phyloP scores from a whole-genome alignment of 2,329 filamentous ascomycete species.

The Fusarium sp. region DNA sequence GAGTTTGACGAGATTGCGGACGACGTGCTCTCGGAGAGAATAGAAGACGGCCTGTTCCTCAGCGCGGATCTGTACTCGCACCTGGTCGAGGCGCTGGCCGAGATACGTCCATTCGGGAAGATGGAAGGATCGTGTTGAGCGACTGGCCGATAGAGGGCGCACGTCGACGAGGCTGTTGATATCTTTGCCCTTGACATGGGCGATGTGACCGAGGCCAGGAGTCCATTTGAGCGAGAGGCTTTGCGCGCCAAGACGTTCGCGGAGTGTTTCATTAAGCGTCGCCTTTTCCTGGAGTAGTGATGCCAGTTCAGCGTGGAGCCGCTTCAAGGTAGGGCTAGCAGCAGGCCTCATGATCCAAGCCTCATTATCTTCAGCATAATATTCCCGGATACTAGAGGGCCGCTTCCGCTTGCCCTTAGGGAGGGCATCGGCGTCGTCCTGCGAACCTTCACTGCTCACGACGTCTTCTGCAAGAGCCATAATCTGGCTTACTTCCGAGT shows the following conservation, averaged over 20 bases:
- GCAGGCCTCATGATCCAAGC: slow-evolving; percentile 76
- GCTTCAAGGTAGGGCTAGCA: slow-evolving; percentile 77
- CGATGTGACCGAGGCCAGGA: slow-evolving; percentile 89
- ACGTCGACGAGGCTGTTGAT: slow-evolving; percentile 57
- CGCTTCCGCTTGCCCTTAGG: slow-evolving; percentile 69
- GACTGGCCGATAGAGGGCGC: slow-evolving; percentile 79
- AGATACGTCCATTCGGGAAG: slow-evolving; percentile 87
- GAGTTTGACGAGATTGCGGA: slow-evolving; percentile 86
- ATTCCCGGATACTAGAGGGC: slow-evolving; percentile 65
- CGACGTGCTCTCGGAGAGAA: slow-evolving; percentile 80
- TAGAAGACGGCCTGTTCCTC: slow-evolving; percentile 90
- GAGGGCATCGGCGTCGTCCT: slow-evolving; percentile 68
- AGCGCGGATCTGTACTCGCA: slow-evolving; percentile 81
- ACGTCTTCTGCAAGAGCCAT: slow-evolving; percentile 82
- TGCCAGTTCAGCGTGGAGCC: slow-evolving; percentile 79
- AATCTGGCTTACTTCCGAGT: slow-evolving; percentile 79
- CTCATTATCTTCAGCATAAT: slow-evolving; percentile 73
- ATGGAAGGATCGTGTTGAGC: slow-evolving; percentile 88
- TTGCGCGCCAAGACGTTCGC: slow-evolving; percentile 71
- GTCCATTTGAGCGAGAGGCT: slow-evolving; percentile 88
- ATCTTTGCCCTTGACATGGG: slow-evolving; percentile 90
- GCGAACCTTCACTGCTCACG: slow-evolving; percentile 75
- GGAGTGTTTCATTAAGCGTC: slow-evolving; percentile 73
- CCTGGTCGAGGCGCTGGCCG: slow-evolving; percentile 84
- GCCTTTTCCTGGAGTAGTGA: slow-evolving; percentile 73